phyloP scores from a whole-genome alignment of 164 flowering plant species.

The Kingdonia uniflora region DNA sequence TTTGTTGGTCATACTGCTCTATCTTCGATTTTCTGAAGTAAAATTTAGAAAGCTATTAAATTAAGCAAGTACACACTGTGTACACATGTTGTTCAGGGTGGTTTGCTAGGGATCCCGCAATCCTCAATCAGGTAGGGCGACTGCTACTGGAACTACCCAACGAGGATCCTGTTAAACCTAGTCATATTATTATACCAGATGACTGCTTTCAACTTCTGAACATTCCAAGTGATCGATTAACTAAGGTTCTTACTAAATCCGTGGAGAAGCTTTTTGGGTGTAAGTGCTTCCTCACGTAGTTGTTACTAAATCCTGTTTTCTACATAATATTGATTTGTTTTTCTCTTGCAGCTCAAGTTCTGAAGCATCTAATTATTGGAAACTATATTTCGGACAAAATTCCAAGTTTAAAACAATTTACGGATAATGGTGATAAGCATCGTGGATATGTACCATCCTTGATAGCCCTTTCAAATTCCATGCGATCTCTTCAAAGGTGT shows the following conservation, averaged over 20 bases:
- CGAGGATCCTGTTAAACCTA: slow-evolving; percentile 22
- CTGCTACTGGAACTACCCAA: slow-evolving; percentile 39
- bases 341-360: slow-evolving; percentile 34
- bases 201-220: slow-evolving; percentile 73
- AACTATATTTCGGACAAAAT: slow-evolving; percentile 50
- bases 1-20: no score
- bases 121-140: slow-evolving; percentile 58
- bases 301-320: not conserved
- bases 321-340: not conserved
- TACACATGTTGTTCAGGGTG: no score
- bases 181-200: slow-evolving; percentile 51
- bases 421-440: slow-evolving; percentile 17
- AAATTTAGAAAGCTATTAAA: no score
- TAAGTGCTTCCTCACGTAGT: slow-evolving; percentile 18
- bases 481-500: slow-evolving; percentile 61
- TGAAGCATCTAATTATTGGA: slow-evolving; percentile 43
- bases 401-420: slow-evolving; percentile 63
- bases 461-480: slow-evolving; percentile 66
- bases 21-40: no score
- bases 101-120: slow-evolving; percentile 79
- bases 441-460: slow-evolving; percentile 54
- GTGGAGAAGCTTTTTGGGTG: slow-evolving; percentile 68
- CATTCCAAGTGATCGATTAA: slow-evolving; percentile 39
- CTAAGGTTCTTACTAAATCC: slow-evolving; percentile 32
- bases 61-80: no score